A percentile compares a stretch with the other conserved stretches of the same genome.
Evolutionary conservation across 192 early-diverging fungal genomes (phyloP).

Genomic region (Rhizophlyctis rosea): DNA sequence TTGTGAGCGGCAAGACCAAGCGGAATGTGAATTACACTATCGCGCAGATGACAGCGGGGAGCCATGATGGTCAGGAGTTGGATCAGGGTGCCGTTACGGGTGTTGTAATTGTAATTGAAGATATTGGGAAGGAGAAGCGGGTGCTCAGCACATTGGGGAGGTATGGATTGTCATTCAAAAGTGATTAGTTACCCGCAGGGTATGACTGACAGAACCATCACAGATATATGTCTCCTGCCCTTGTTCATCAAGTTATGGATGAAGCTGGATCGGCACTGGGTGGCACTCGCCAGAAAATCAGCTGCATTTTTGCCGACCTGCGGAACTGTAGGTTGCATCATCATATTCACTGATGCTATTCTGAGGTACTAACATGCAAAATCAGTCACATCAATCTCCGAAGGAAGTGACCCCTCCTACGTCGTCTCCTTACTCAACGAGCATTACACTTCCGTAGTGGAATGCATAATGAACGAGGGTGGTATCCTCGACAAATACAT

Average conservation of each 20-base stretch:
- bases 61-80: too few species aligned
- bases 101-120: conserved; percentile 51
- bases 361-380: not conserved
- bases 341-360: conserved; percentile 20
- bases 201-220: not conserved
- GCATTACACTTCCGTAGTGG: too few species aligned
- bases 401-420: too few species aligned
- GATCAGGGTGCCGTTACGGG: too few species aligned
- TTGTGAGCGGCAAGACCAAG: too few species aligned
- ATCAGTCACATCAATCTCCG: conserved; percentile 34
- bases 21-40: too few species aligned
- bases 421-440: too few species aligned
- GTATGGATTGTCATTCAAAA: conserved; percentile 2
- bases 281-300: conserved; percentile 49
- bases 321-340: conserved; percentile 9
- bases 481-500: conserved; percentile 57
- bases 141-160: conserved; percentile 53
- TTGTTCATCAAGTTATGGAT: conserved; percentile 57
- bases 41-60: too few species aligned
- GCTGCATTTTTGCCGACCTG: conserved; percentile 38
- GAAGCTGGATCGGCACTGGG: conserved; percentile 48
- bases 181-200: not conserved
- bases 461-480: too few species aligned
- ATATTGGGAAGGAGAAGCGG: conserved; percentile 53
- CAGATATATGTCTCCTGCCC: conserved; percentile 54